Evolutionary conservation across 2,329 filamentous ascomycete genomes (phyloP).

Genomic region (Periconia sp.): DNA sequence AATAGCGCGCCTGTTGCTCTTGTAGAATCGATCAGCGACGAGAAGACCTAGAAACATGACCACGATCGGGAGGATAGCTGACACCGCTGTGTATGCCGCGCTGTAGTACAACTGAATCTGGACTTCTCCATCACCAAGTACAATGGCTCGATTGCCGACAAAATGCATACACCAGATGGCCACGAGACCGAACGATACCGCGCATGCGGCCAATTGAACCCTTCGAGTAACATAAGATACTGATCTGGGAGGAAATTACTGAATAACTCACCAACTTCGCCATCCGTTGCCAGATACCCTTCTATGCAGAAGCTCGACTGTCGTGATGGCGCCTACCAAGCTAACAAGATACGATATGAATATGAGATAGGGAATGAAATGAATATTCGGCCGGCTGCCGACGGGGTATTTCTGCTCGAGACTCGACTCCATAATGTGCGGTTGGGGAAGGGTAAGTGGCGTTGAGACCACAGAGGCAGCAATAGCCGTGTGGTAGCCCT

Average conservation of each 20-base stretch:
- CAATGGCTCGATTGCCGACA: constrained; percentile 80
- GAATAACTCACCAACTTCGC: constrained; percentile 32
- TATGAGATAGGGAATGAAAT: constrained; percentile 53
- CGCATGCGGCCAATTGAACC: constrained; percentile 50
- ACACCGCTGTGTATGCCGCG: constrained; percentile 72
- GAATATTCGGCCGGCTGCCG: constrained; percentile 46
- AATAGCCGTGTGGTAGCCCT: no score
- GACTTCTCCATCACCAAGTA: constrained; percentile 65
- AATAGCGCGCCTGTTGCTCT: constrained; percentile 30
- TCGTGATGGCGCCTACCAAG: constrained; percentile 76
- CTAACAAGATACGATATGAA: constrained; percentile 69
- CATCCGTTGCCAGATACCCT: constrained; percentile 64
- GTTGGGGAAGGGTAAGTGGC: no score
- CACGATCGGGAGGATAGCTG: constrained; percentile 79
- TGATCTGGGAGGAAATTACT: constrained; percentile 25
- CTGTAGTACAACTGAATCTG: constrained; percentile 77
- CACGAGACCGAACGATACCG: constrained; percentile 54
- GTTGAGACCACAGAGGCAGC: no score
- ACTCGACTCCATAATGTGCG: constrained; percentile 4
- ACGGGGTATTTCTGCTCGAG: constrained; percentile 35
- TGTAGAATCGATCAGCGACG: constrained; percentile 59
- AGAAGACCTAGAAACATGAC: constrained; percentile 77
- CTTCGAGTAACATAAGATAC: constrained; percentile 25
- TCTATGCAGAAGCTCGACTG: constrained; percentile 80
- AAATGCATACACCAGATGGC: constrained; percentile 72